Conservation (phyloP, 768 basidiomycete species). For the Hortiboletus flavorubellus region DNA sequence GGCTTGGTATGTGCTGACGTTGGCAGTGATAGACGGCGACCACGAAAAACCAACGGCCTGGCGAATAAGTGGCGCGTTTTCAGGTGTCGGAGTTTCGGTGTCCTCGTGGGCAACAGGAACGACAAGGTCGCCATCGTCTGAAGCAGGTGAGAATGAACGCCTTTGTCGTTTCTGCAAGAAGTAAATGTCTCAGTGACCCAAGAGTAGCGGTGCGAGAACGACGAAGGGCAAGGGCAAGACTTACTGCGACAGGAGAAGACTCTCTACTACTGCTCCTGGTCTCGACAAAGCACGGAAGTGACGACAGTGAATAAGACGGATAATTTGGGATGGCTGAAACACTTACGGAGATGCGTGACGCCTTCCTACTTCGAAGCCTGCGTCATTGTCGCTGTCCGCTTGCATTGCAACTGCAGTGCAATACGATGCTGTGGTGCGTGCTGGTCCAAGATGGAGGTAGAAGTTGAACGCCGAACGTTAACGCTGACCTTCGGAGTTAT, state of each 20-base stretch:
- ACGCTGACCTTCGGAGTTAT: background rate
- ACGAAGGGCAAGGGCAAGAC: slow-evolving; percentile 15
- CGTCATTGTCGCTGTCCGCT: slow-evolving; percentile 26
- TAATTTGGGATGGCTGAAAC: background rate
- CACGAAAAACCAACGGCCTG: slow-evolving; percentile 55
- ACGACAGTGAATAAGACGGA: slow-evolving; percentile 2
- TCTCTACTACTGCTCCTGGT: slow-evolving; percentile 59
- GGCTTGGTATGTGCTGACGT: slow-evolving; percentile 31
- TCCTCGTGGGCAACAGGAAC: slow-evolving; percentile 38
- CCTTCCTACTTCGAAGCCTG: slow-evolving; percentile 27
- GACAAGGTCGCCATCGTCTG: slow-evolving; percentile 46
- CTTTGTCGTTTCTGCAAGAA: slow-evolving; percentile 37
- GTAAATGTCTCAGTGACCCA: background rate
- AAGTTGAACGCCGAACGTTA: background rate
- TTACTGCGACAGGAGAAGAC: slow-evolving; percentile 48
- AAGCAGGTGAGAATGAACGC: slow-evolving; percentile 51
- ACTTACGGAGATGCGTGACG: slow-evolving; percentile 39
- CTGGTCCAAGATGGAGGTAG: background rate
- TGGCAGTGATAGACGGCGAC: slow-evolving; percentile 26
- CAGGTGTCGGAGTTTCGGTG: slow-evolving; percentile 45
- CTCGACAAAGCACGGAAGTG: slow-evolving; percentile 3
- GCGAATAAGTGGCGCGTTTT: slow-evolving; percentile 49
- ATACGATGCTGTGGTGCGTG: background rate
- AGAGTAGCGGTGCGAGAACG: background rate
- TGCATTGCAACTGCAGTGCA: slow-evolving; percentile 4